These are phyloP conservation scores for Clavispora carvajalis DNA, from an alignment of 805 yeast genomes.

Conservation along the genomic window DNA sequence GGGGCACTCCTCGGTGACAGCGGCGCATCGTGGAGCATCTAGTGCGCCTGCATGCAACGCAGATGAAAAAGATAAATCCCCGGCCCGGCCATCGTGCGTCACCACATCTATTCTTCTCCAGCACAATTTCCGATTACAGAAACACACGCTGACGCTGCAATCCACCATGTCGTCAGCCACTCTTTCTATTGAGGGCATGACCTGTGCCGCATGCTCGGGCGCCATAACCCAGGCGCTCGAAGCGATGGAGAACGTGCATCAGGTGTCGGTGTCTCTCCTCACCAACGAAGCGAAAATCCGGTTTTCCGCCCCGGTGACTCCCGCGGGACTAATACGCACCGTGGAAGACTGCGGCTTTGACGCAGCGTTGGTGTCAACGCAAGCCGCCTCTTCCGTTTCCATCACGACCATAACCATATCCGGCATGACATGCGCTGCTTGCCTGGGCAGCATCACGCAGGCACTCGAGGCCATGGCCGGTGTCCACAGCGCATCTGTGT, in stretches of 20 bases:
- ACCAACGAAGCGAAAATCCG: constrained; percentile 24
- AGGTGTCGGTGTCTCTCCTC: constrained; percentile 19
- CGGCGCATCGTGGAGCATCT: background rate
- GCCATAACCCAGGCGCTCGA: constrained; percentile 19
- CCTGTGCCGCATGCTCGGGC: constrained; percentile 23
- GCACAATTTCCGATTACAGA: background rate
- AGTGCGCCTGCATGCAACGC: background rate
- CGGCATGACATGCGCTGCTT: constrained; percentile 19
- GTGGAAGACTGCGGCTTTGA: constrained; percentile 16
- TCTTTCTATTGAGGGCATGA: constrained; percentile 19
- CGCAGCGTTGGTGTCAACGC: constrained; percentile 7
- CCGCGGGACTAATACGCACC: constrained; percentile 3
- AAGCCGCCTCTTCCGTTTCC: background rate
- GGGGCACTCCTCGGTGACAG: no score
- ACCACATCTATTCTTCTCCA: background rate
- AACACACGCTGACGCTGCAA: no score
- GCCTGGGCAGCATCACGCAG: constrained; percentile 14
- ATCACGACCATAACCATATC: constrained; percentile 1
- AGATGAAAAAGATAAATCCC: constrained; percentile 11
- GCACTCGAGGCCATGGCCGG: constrained; percentile 10
- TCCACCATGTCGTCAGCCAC: background rate
- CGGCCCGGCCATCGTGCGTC: background rate
- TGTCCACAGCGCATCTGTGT: constrained; percentile 10
- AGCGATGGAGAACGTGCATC: constrained; percentile 10
- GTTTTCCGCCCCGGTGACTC: constrained; percentile 2